Percentiles rank a stretch among this genome's conserved stretches.
phyloP scores from a whole-genome alignment of 2,329 filamentous ascomycete genomes.

The Microascus cirrosus region DNA sequence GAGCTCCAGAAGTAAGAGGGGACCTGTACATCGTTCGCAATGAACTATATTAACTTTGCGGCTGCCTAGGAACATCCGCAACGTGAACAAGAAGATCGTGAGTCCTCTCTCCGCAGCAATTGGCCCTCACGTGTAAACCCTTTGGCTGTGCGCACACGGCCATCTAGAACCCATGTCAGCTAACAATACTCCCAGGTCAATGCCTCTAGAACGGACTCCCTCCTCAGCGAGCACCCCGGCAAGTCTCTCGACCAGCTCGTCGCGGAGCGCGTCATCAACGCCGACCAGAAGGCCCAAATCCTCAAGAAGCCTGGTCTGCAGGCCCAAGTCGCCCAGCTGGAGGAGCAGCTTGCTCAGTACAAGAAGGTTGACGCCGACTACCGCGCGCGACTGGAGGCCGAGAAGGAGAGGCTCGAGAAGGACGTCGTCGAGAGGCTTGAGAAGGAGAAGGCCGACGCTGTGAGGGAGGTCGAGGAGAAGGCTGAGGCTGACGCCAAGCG shows the following conservation, averaged over 20 bases:
- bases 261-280: conserved; percentile 60
- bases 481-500: conserved; percentile 40
- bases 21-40: not conserved
- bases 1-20: conserved; percentile 74
- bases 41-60: conserved; percentile 8
- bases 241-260: conserved; percentile 67
- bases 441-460: conserved; percentile 41
- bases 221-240: conserved; percentile 58
- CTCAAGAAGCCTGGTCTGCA: conserved; percentile 66
- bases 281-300: conserved; percentile 67
- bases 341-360: conserved; percentile 65
- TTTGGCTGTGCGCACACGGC: not conserved
- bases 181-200: conserved; percentile 38
- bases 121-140: not conserved
- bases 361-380: conserved; percentile 68
- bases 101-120: conserved; percentile 23
- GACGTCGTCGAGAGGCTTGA: conserved; percentile 32
- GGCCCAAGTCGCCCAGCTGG: conserved; percentile 55
- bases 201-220: conserved; percentile 59
- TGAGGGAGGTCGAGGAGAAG: conserved; percentile 42
- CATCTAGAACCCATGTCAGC: not conserved
- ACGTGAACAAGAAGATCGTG: conserved; percentile 89
- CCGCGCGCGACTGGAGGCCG: conserved; percentile 44
- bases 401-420: conserved; percentile 52
- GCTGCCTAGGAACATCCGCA: conserved; percentile 66